These are phyloP conservation scores for Phylloboletellus chloephorus DNA, from an alignment of 1,284 basidiomycete species.

Conservation along the genomic window DNA sequence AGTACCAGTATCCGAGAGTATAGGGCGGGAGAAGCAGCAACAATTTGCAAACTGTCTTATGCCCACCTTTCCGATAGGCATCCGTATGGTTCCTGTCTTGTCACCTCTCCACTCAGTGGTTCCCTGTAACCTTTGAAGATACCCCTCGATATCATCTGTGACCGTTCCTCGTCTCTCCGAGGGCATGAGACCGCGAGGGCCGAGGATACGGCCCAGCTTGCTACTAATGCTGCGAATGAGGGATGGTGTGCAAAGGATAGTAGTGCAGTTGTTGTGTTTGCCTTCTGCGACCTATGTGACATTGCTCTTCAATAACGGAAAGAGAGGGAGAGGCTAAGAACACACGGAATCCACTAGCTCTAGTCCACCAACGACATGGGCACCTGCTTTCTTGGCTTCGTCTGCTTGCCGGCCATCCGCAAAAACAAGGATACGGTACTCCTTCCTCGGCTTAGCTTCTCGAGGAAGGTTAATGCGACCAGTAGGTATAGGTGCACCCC, in stretches of 20 bases:
- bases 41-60: background rate
- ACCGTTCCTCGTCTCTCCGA: constrained; percentile 92
- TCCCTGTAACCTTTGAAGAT: constrained; percentile 76
- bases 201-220: constrained; percentile 82
- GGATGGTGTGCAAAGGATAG: constrained; percentile 78
- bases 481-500: constrained; percentile 73
- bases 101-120: constrained; percentile 93
- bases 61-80: constrained; percentile 66
- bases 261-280: constrained; percentile 63
- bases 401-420: constrained; percentile 75
- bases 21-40: constrained; percentile 1
- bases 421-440: constrained; percentile 81
- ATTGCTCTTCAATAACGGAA: constrained; percentile 8
- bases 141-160: constrained; percentile 78
- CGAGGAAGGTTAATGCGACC: constrained; percentile 68
- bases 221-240: constrained; percentile 78
- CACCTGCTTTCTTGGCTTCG: constrained; percentile 77
- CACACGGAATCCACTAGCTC: constrained; percentile 79
- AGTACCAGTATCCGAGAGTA: constrained; percentile 3
- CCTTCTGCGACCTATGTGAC: constrained; percentile 56
- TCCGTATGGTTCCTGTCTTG: constrained; percentile 78
- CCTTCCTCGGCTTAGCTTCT: constrained; percentile 66
- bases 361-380: constrained; percentile 79
- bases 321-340: constrained; percentile 14
- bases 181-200: constrained; percentile 94